Percentiles rank a stretch among this genome's conserved stretches.
phyloP scores from a whole-genome alignment of 345 rosid species.

The Erucastrum elatum region DNA sequence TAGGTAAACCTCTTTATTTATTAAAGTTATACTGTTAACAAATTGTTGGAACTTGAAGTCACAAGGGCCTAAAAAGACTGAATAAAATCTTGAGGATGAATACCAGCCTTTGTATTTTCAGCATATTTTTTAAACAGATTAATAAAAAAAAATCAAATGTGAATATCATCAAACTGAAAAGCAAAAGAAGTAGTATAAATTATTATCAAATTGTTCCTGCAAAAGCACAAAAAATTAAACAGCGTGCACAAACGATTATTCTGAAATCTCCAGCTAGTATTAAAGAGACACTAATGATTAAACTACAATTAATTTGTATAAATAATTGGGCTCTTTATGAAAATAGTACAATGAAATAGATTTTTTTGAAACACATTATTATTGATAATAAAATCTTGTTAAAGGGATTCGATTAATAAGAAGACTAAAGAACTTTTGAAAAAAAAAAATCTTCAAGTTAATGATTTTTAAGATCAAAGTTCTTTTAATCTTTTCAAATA shows the following conservation, averaged over 20 bases:
- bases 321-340: neutral
- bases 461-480: neutral
- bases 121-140: neutral
- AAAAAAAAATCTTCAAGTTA: neutral
- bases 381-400: neutral
- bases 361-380: neutral
- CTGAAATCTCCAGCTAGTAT: neutral
- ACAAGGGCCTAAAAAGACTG: conserved; percentile 24
- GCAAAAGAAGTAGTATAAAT: neutral
- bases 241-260: neutral
- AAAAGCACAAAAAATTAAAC: neutral
- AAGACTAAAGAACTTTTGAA: neutral
- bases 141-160: neutral
- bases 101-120: conserved; percentile 25
- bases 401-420: neutral
- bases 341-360: neutral
- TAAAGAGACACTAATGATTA: neutral
- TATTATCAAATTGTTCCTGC: neutral
- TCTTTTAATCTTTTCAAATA: neutral
- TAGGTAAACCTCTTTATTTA: conserved; percentile 34
- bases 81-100: conserved; percentile 16
- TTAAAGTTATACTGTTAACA: conserved; percentile 2
- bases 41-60: conserved; percentile 45
- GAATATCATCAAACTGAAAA: conserved; percentile 23
- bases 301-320: neutral